Percentiles rank a stretch among this genome's conserved stretches.
These are phyloP conservation scores for Pseudocercospora eumusae DNA, from an alignment of 2,329 filamentous ascomycete species.

Conservation along the genomic window DNA sequence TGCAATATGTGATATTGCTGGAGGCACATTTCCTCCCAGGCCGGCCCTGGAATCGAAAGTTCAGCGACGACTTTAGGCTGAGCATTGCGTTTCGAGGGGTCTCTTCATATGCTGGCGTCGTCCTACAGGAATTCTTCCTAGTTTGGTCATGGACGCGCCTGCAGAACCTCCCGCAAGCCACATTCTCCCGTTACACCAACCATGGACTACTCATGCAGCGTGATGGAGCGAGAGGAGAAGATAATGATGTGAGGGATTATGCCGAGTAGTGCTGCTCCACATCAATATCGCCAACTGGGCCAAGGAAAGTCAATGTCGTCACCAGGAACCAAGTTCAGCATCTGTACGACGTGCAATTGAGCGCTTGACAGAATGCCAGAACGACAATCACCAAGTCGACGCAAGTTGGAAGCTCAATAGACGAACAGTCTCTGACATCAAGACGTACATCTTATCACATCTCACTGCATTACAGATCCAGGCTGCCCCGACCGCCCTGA, in stretches of 20 bases:
- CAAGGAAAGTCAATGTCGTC: conserved; percentile 13
- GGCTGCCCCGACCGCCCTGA: background rate
- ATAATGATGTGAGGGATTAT: conserved; percentile 3
- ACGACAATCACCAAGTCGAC: background rate
- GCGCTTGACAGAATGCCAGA: background rate
- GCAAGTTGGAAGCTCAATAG: too few relatives aligned
- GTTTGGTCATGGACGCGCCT: too few relatives aligned
- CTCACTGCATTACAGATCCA: background rate
- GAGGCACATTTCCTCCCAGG: too few relatives aligned
- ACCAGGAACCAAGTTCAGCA: background rate
- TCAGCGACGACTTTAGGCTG: too few relatives aligned
- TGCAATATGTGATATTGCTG: too few relatives aligned
- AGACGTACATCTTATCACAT: background rate
- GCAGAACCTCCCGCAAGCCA: background rate
- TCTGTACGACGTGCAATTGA: background rate
- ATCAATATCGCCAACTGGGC: conserved; percentile 7
- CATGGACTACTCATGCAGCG: conserved; percentile 7
- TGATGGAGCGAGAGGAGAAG: conserved; percentile 7
- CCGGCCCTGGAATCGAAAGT: too few relatives aligned
- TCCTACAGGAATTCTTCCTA: too few relatives aligned
- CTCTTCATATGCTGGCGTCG: too few relatives aligned
- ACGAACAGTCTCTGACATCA: background rate
- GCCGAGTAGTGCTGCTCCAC: conserved; percentile 2
- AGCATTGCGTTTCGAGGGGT: too few relatives aligned
- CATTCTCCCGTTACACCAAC: background rate